Percentiles rank a stretch among this genome's conserved stretches.
phyloP scores from a whole-genome alignment of 805 yeast species.

The Cyberlindnera xishuangbannaensis region DNA sequence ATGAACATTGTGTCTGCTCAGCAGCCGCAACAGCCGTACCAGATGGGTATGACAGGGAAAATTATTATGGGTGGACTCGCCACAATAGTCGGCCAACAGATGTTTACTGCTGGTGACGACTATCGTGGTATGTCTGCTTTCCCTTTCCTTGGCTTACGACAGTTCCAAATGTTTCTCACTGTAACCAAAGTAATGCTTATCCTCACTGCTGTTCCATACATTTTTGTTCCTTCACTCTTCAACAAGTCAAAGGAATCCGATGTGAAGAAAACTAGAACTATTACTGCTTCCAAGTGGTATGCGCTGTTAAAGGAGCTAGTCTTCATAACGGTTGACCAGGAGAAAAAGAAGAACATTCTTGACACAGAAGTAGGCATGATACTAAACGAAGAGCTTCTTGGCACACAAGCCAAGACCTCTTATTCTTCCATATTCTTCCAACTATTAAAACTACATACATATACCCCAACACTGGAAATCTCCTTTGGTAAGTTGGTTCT shows the following conservation, averaged over 20 bases:
- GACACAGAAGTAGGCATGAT: conserved; percentile 16
- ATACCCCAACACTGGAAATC: conserved; percentile 20
- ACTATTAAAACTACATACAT: conserved; percentile 17
- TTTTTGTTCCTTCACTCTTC: conserved; percentile 18
- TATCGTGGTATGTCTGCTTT: conserved; percentile 40
- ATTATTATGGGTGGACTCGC: conserved; percentile 45
- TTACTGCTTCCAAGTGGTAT: conserved; percentile 20
- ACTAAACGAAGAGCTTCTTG: conserved; percentile 16
- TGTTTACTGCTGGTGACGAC: conserved; percentile 31
- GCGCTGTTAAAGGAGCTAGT: conserved; percentile 21
- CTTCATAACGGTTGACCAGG: conserved; percentile 19
- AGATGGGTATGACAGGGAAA: conserved; percentile 29
- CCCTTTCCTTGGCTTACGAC: conserved; percentile 30
- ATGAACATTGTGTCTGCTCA: conserved; percentile 21
- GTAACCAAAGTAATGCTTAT: conserved; percentile 25
- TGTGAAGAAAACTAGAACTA: conserved; percentile 2
- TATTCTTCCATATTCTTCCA: conserved; percentile 10
- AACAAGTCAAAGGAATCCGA: conserved; percentile 1
- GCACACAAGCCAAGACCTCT: conserved; percentile 1
- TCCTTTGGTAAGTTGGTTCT: conserved; percentile 21
- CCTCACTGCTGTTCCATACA: conserved; percentile 17
- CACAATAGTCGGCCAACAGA: conserved; percentile 35
- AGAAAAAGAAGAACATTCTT: conserved; percentile 8
- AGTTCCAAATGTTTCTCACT: conserved; percentile 23
- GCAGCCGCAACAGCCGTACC: conserved; percentile 13